Base-by-base conservation (phyloP, 1,139 yeast species). In the Hyphopichia wangnamkhiaoensis region DNA sequence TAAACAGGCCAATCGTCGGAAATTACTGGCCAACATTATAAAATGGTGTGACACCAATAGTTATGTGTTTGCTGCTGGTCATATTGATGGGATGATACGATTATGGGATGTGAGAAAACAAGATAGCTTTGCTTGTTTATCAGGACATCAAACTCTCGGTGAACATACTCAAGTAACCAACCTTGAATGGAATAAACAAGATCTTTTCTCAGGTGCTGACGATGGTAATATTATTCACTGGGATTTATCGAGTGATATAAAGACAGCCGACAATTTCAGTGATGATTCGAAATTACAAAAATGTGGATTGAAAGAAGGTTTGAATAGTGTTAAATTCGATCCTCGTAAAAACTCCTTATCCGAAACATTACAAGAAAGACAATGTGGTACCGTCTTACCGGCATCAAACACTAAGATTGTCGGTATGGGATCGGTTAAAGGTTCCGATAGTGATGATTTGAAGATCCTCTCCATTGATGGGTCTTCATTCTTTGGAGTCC, bases 181-280 rank as follows among this genome's bases (percentile, higher is more conserved):
- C 18, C 56, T 86, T 24, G 80, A 80, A 48, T 87, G 95, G 95
- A 64, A 72, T 40, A 63, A 70, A 9, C 65, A 72, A 26, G 84
- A 80, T 50, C 55, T 86, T 31, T 80, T 82, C 54, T 71, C 85
- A 1, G 86, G 88, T 5, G 81, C 87, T 2, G 67, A 71, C 44
- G 93, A 86, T 54, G 94, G 94, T 2, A 79, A 77, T 43, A 76
- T 87, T 13, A 70, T 84, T 12, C 84, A 82, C 48, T 87, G 95
- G 95, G 84, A 82, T 57, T 62, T 82, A 30, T 61, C 74, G 12
- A 55, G 56, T 14, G 69, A 63, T 38, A 44, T 54, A 8, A 61
- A 58, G 33, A 13, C 14, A 3, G 37, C 12, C 4, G 20, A 25
- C 15, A 6, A 3, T 25, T 25, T 30, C 28, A 35, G 30, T 19